Percentiles rank a stretch among this genome's conserved stretches.
phyloP scores from a whole-genome alignment of 768 basidiomycete species.

The Leccinum longicurvipes region DNA sequence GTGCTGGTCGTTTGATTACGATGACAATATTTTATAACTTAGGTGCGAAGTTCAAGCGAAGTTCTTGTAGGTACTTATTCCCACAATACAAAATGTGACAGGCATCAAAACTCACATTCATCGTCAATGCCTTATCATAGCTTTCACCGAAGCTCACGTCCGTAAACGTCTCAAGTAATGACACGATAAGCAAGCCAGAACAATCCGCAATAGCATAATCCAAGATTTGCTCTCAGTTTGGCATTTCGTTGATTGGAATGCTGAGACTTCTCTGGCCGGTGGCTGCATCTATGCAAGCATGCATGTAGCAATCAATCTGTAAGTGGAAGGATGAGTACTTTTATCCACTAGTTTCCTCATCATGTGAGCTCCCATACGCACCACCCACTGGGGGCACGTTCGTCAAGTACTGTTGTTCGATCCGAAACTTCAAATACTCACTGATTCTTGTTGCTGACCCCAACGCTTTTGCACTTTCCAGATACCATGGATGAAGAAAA shows the following conservation, averaged over 20 bases:
- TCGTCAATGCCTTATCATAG: neutral
- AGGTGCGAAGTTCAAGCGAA: too few species aligned
- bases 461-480: neutral
- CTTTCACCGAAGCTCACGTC: neutral
- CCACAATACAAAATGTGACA: too few species aligned
- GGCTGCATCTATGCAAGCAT: neutral
- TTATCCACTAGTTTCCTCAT: neutral
- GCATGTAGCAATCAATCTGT: neutral
- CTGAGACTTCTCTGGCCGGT: neutral
- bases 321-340: neutral
- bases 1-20: too few species aligned
- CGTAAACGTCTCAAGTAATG: neutral
- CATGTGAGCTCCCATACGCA: neutral
- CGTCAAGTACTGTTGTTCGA: neutral
- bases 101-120: neutral
- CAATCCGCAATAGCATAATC: too few species aligned
- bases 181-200: neutral
- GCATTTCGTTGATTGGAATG: neutral
- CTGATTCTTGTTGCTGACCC: neutral
- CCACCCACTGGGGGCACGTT: neutral
- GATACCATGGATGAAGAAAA: slow-evolving; percentile 20
- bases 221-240: neutral
- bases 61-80: too few species aligned
- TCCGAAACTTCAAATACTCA: neutral
- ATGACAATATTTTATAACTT: too few species aligned